Evolutionary conservation across 192 early-diverging fungal genomes (phyloP).

Genomic region (Kappamyces sp.): DNA sequence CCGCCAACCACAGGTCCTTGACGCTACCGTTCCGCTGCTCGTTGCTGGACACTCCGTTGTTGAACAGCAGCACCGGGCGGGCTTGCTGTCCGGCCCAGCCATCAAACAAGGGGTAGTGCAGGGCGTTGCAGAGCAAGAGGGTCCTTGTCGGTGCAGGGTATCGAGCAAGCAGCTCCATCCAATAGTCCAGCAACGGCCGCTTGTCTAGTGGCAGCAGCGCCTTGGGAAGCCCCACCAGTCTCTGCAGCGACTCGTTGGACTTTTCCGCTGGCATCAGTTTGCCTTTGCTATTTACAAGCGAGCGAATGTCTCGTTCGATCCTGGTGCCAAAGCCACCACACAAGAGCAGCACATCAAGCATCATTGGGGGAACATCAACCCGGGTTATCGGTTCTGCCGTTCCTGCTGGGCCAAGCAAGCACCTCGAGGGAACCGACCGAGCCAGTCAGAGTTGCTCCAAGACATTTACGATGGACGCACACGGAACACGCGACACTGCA

Average conservation of each 20-base stretch:
- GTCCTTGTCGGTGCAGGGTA: neutral
- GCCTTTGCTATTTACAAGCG: neutral
- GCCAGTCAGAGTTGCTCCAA: no score
- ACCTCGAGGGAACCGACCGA: no score
- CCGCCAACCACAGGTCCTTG: constrained; percentile 41
- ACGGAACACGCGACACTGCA: no score
- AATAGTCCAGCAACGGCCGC: constrained; percentile 26
- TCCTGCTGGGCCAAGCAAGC: no score
- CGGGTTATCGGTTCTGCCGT: no score
- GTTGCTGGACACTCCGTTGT: constrained; percentile 35
- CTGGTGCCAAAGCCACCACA: constrained; percentile 59
- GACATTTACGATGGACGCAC: no score
- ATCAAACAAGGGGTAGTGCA: constrained; percentile 32
- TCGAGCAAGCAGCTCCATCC: constrained; percentile 13
- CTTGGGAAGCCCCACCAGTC: constrained; percentile 15
- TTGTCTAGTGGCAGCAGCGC: constrained; percentile 27
- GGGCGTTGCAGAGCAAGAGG: constrained; percentile 46
- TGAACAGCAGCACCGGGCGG: constrained; percentile 18
- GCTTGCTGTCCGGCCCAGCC: constrained; percentile 31
- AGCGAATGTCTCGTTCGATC: constrained; percentile 44
- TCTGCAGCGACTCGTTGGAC: no score
- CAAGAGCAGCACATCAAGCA: constrained; percentile 41
- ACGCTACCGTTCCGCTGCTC: constrained; percentile 53
- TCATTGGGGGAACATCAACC: neutral
- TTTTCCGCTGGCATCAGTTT: no score